Evolutionary conservation across 768 basidiomycete species (phyloP).

Genomic region (Mycena capillaripes): DNA sequence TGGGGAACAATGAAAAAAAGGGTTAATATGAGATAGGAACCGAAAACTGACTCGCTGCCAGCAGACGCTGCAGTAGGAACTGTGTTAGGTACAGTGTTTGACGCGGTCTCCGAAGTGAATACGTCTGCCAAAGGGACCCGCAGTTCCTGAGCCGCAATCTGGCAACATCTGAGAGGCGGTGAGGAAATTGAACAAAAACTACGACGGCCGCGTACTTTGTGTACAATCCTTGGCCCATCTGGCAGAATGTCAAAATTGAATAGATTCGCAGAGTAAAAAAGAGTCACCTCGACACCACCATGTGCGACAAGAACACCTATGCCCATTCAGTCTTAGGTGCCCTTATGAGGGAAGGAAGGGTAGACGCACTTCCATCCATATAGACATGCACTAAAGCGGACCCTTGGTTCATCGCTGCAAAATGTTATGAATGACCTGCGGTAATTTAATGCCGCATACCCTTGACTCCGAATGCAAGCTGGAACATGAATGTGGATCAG

Average conservation of each 20-base stretch:
- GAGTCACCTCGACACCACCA: conserved; percentile 34
- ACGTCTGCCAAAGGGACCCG: conserved; percentile 33
- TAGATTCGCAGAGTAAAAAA: background rate
- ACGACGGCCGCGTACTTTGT: conserved; percentile 24
- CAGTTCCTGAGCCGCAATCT: conserved; percentile 38
- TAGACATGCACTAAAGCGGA: conserved; percentile 35
- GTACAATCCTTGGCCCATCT: conserved; percentile 39
- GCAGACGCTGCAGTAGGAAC: conserved; percentile 37
- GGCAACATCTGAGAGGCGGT: conserved; percentile 33
- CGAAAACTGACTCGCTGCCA: conserved; percentile 28
- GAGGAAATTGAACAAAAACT: background rate
- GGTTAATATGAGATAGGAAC: background rate
- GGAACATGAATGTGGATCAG: background rate
- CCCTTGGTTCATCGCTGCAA: conserved; percentile 36
- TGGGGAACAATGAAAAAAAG: background rate
- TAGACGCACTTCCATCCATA: conserved; percentile 36
- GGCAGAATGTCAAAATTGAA: background rate
- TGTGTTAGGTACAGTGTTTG: conserved; percentile 33
- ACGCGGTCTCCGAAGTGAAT: conserved; percentile 34
- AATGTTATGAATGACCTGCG: background rate
- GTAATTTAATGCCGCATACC: background rate
- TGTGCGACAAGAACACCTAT: conserved; percentile 37
- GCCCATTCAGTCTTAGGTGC: background rate
- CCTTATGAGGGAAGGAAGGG: background rate
- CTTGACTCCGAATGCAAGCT: conserved; percentile 39